Evolutionary conservation across 2,329 filamentous ascomycete species (phyloP).

Genomic region (Akanthomyces lecanii): DNA sequence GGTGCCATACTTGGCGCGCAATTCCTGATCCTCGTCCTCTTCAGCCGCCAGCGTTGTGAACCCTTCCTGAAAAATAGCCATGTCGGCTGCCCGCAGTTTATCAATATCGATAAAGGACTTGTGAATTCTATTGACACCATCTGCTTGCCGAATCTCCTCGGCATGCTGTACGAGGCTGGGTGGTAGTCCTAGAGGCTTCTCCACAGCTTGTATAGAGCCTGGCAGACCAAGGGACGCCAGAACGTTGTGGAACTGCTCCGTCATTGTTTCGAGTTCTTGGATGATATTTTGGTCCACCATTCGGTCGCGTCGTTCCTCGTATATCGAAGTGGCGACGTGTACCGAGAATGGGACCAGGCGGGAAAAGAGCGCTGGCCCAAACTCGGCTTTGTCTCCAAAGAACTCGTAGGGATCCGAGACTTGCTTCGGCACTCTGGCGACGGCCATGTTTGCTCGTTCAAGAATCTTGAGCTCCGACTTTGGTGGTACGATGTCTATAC

Average conservation of each 20-base stretch:
- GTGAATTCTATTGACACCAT: constrained; percentile 73
- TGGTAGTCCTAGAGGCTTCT: constrained; percentile 88
- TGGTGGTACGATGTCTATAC: constrained; percentile 70
- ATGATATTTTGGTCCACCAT: constrained; percentile 85
- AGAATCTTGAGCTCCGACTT: constrained; percentile 84
- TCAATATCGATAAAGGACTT: constrained; percentile 83
- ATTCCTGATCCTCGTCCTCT: constrained; percentile 73
- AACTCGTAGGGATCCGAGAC: constrained; percentile 75
- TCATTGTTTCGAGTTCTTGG: constrained; percentile 76
- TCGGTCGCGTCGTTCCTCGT: constrained; percentile 86
- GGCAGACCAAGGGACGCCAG: constrained; percentile 82
- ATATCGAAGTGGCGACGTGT: constrained; percentile 91
- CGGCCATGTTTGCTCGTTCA: constrained; percentile 85
- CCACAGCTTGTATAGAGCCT: constrained; percentile 86
- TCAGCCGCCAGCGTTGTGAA: constrained; percentile 73
- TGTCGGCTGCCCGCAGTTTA: constrained; percentile 78
- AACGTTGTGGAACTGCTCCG: constrained; percentile 71
- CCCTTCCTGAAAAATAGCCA: constrained; percentile 77
- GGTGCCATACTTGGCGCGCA: constrained; percentile 77
- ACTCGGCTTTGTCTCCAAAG: constrained; percentile 73
- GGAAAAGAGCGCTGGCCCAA: constrained; percentile 81
- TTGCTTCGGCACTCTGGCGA: constrained; percentile 72
- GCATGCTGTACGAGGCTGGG: constrained; percentile 83
- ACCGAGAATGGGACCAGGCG: constrained; percentile 94
- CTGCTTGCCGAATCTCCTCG: constrained; percentile 88